These are phyloP conservation scores for Ganoderma boninense DNA, from an alignment of 1,284 basidiomycete species.

Conservation along the genomic window DNA sequence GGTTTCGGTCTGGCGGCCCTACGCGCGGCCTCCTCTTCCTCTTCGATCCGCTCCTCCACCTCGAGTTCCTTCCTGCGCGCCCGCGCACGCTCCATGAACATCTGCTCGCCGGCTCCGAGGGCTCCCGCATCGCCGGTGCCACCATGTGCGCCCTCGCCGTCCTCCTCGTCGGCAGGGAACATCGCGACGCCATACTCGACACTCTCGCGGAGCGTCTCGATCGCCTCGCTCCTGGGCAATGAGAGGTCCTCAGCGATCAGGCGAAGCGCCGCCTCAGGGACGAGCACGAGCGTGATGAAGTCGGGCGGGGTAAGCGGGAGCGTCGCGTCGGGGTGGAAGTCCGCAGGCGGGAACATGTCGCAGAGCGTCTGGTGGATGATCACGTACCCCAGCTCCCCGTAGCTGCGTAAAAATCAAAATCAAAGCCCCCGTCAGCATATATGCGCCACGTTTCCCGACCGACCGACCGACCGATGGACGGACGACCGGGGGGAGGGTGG, in stretches of 20 bases:
- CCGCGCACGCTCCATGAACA: constrained; percentile 72
- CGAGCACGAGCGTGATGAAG: constrained; percentile 76
- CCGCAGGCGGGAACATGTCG: constrained; percentile 72
- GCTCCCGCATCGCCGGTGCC: constrained; percentile 5
- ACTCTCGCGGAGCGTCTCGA: constrained; percentile 74
- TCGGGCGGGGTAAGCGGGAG: constrained; percentile 72
- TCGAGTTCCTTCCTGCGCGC: constrained; percentile 68
- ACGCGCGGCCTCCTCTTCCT: constrained; percentile 30
- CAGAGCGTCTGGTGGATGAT: constrained; percentile 81
- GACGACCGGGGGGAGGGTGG: not conserved
- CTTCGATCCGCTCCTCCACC: constrained; percentile 55
- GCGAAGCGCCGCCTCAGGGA: constrained; percentile 77
- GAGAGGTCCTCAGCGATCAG: constrained; percentile 76
- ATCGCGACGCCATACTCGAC: constrained; percentile 80
- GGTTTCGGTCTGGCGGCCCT: constrained; percentile 16
- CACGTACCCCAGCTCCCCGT: constrained; percentile 80
- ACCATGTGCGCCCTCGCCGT: constrained; percentile 29
- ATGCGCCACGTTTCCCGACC: not conserved
- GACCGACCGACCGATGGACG: not conserved
- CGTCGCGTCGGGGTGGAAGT: constrained; percentile 59
- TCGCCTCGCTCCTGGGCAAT: constrained; percentile 54
- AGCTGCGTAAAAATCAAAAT: constrained; percentile 52
- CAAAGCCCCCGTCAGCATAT: constrained; percentile 4
- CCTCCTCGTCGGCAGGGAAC: constrained; percentile 63
- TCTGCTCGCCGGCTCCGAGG: constrained; percentile 47